Evolutionary conservation across 441 rosid genomes (phyloP), one percentile per base, ranked within the genome.

Genomic region (Raphanus hybrid): DNA sequence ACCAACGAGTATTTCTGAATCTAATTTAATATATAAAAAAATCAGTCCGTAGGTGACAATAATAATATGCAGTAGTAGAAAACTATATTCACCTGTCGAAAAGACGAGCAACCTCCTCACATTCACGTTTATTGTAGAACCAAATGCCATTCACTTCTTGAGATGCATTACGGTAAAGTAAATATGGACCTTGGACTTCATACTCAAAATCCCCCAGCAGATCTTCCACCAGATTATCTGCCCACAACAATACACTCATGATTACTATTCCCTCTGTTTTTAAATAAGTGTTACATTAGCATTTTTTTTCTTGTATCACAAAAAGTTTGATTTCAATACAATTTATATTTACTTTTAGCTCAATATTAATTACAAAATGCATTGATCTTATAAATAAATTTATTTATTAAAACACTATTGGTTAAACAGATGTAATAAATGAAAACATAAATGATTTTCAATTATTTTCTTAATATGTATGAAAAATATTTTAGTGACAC

Each of bases 91-190:
- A 92, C 98, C 98, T 92, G 87, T 57, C 84, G 82, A 91, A 94
- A 75, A 92, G 94, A 86, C 69, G 82, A 6, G 96, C 99, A 75
- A 92, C 98, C 78, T 90, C 94, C 81, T 94, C 92, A 62, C 97
- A 93, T 74, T 92, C 99, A 45, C 88, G 90, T 69, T 90, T 78
- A 83, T 94, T 90, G 80, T 92, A 95, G 83, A 95, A 92, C 99
- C 98, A 95, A 82, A 95, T 95, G 14, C 99, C 97, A 83, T 95
- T 92, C 29, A 95, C 97, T 87, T 95, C 99, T 81, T 92, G 98
- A 68, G 93, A 60, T 57, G 92, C 98, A 86, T 92, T 95, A 67
- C 97, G 89, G 83, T 95, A 95, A 15, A 95, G 86, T 64, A 95
- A 83, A 90, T 95, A 95, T 6, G 97, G 97, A 82, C 91, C 88